Evolutionary conservation across 202 grass and related monocot genomes (phyloP).

Genomic region (Brachypodium distachyon): DNA sequence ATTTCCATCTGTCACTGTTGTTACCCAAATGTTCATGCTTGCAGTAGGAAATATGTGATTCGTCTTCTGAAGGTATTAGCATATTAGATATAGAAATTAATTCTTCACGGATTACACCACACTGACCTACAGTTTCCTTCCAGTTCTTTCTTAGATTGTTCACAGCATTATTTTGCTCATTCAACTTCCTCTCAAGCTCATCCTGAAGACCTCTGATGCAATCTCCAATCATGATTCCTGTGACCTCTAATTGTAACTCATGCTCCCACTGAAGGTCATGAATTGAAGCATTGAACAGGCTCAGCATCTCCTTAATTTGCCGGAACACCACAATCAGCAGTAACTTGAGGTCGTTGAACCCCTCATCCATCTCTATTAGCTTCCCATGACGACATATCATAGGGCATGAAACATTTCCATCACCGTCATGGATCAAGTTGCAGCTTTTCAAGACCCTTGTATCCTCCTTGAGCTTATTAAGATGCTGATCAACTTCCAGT

Average conservation of each 20-base stretch:
- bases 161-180: slow-evolving; percentile 44
- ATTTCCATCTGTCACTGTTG: slow-evolving; percentile 59
- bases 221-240: slow-evolving; percentile 52
- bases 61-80: slow-evolving; percentile 46
- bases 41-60: slow-evolving; percentile 13
- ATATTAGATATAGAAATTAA: slow-evolving; percentile 57
- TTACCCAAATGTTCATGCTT: slow-evolving; percentile 45
- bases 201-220: slow-evolving; percentile 54
- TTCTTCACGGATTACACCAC: slow-evolving; percentile 57
- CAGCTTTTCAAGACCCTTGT: slow-evolving; percentile 23
- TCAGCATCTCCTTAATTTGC: slow-evolving; percentile 52
- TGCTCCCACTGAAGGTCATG: slow-evolving; percentile 58
- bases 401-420: slow-evolving; percentile 18
- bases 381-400: slow-evolving; percentile 3
- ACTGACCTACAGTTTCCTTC: slow-evolving; percentile 57
- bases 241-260: slow-evolving; percentile 76
- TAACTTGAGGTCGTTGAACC: slow-evolving; percentile 47
- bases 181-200: slow-evolving; percentile 63
- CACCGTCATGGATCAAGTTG: background rate
- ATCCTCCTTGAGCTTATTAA: slow-evolving; percentile 45
- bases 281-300: slow-evolving; percentile 33
- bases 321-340: slow-evolving; percentile 51
- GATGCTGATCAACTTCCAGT: slow-evolving; percentile 26
- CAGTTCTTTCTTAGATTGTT: slow-evolving; percentile 56
- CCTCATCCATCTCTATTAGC: slow-evolving; percentile 47